Base-by-base conservation (phyloP, 306 rosid species). In the Potentilla sterilis region DNA sequence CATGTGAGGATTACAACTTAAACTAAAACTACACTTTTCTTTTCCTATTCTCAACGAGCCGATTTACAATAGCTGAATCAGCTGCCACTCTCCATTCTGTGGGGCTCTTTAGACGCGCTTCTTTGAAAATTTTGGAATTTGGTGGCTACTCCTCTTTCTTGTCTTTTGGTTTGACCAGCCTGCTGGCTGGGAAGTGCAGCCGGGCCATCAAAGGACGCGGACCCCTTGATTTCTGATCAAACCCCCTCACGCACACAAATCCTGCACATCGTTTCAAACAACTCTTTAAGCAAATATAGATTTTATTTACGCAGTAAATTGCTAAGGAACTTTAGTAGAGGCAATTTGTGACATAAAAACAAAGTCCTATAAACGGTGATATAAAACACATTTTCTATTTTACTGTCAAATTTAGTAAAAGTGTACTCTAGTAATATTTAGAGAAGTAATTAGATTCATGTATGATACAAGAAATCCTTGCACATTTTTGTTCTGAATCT, bases 161-260 rank as follows among this genome's bases (percentile, higher is more conserved):
- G 24, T 69, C 88, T 66, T 83, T 87, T 59, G 71, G 42, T 83
- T 89, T 64, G 76, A 42, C 80, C 74, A 85, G 34, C 84, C 86
- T 93, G 92, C 96, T 91, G 32, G 89, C 96, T 43, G 98, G 90
- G 81, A 84, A 87, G 78, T 91, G 97, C 44, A 91, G 85, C 69
- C 98, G 84, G 22, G 98, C 92, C 74, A 82, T 84, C 64, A 93
- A 78, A 62, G 98, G 98, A 0, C 97, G 94, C 2, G 98, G 98
- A 41, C 89, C 87, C 54, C 97, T 72, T 1, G 87, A 49, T 82
- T 72, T 66, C 52, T 79, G 87, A 75, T 93, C 96, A 85, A 91
- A 93, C 38, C 96, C 98, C 43, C 98, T 87, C 32, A 93, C 98
- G 63, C 97, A 93, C 38, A 93, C 89, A 82, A 80, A 89, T 8